Percentiles rank a stretch among this genome's conserved stretches.
Evolutionary conservation across 768 basidiomycete species (phyloP).

Genomic region (Tulasnella sp.): DNA sequence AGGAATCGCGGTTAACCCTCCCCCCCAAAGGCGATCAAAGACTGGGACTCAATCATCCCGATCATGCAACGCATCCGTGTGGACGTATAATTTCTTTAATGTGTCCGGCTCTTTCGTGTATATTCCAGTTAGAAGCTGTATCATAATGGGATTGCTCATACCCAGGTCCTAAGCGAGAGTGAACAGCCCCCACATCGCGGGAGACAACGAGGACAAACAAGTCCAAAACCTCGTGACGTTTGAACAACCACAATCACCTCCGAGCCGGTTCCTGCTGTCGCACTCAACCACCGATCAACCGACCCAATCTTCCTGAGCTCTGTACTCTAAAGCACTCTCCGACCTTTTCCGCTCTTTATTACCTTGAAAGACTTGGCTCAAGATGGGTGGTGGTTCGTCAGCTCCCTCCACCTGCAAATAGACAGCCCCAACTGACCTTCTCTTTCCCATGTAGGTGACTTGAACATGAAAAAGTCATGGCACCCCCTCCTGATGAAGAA

Average conservation of each 20-base stretch:
- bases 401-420: neutral
- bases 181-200: too few species aligned
- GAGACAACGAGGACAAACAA: neutral
- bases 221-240: neutral
- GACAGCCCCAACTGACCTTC: neutral
- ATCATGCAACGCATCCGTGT: conserved; percentile 91
- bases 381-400: conserved; percentile 82
- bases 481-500: conserved; percentile 97
- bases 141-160: neutral
- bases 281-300: neutral
- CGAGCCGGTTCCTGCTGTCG: neutral
- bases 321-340: neutral
- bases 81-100: conserved; percentile 54
- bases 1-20: neutral
- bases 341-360: neutral
- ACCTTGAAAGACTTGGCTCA: conserved; percentile 37
- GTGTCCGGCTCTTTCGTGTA: neutral
- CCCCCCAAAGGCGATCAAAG: conserved; percentile 77
- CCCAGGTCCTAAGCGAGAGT: neutral
- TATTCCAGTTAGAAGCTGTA: neutral
- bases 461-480: conserved; percentile 99
- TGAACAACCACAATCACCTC: conserved; percentile 4
- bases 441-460: conserved; percentile 44
- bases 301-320: neutral
- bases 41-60: conserved; percentile 95